Evolutionary conservation across 2,329 filamentous ascomycete species (phyloP).

Genomic region (Neofusicoccum sp.): DNA sequence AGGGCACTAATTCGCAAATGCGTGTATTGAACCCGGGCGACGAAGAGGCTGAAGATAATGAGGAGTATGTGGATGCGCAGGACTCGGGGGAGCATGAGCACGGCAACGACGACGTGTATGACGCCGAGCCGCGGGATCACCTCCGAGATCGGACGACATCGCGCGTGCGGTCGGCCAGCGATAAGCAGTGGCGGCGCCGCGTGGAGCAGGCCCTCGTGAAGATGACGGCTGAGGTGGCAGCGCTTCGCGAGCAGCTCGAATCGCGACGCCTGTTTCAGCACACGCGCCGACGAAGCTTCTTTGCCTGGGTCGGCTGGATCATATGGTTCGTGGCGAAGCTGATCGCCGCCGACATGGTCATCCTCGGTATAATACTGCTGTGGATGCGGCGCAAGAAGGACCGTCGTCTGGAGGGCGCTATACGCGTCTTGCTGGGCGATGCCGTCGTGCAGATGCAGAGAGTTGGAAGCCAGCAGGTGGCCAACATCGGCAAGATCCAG

Average conservation of each 20-base stretch:
- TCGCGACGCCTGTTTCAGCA: conserved; percentile 68
- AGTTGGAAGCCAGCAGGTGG: conserved; percentile 28
- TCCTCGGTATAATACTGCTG: conserved; percentile 64
- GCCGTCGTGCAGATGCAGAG: conserved; percentile 39
- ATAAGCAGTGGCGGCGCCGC: conserved; percentile 70
- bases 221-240: conserved; percentile 88
- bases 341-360: conserved; percentile 66
- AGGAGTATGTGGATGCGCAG: conserved; percentile 50
- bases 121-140: neutral
- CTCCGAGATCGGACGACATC: neutral
- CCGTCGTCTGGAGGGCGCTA: conserved; percentile 68
- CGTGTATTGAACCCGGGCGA: conserved; percentile 3
- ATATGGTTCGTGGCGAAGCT: conserved; percentile 72
- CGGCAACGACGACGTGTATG: conserved; percentile 30
- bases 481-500: conserved; percentile 25
- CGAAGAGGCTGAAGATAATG: conserved; percentile 34
- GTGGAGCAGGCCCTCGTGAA: conserved; percentile 85
- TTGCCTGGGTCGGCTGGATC: conserved; percentile 69
- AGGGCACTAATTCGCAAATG: conserved; percentile 13
- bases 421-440: conserved; percentile 61
- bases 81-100: conserved; percentile 43
- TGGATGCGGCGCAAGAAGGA: conserved; percentile 74
- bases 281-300: conserved; percentile 62
- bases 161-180: conserved; percentile 22
- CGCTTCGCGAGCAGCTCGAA: conserved; percentile 85